phyloP scores from a whole-genome alignment of 805 yeast species.

The Zygosaccharomyces pseudorouxii region DNA sequence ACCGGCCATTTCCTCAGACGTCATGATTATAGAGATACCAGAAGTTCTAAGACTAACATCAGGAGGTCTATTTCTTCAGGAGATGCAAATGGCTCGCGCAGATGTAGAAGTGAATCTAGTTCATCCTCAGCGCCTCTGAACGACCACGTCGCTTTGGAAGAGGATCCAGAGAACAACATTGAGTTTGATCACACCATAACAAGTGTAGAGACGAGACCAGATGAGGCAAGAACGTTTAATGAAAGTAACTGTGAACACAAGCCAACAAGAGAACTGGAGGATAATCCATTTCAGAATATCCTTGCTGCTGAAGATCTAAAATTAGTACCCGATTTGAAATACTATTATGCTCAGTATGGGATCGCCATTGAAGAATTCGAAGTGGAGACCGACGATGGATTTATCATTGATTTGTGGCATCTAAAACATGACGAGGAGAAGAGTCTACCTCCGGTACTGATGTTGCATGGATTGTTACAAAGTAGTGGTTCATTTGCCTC shows the following conservation, averaged over 20 bases:
- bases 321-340: conserved; percentile 53
- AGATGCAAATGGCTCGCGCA: not conserved
- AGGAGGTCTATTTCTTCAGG: conserved; percentile 8
- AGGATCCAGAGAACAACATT: conserved; percentile 26
- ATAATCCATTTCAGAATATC: conserved; percentile 30
- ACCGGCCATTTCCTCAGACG: conserved; percentile 24
- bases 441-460: conserved; percentile 55
- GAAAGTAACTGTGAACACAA: conserved; percentile 8
- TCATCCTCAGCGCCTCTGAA: conserved; percentile 22
- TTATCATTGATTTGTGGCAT: conserved; percentile 59
- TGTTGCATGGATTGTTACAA: conserved; percentile 84
- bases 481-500: conserved; percentile 83
- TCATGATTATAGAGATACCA: conserved; percentile 30
- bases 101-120: conserved; percentile 15
- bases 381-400: conserved; percentile 77
- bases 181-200: conserved; percentile 32
- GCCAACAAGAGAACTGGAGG: conserved; percentile 12
- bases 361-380: conserved; percentile 55
- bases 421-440: conserved; percentile 19
- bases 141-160: conserved; percentile 14
- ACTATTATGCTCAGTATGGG: conserved; percentile 61
- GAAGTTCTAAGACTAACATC: conserved; percentile 24
- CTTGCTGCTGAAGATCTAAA: conserved; percentile 27
- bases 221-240: conserved; percentile 6
- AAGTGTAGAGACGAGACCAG: conserved; percentile 16